Percentiles rank a stretch among this genome's conserved stretches.
These are phyloP conservation scores for Crithidia fasciculata DNA, from an alignment of 208 protist species.

Conservation along the genomic window DNA sequence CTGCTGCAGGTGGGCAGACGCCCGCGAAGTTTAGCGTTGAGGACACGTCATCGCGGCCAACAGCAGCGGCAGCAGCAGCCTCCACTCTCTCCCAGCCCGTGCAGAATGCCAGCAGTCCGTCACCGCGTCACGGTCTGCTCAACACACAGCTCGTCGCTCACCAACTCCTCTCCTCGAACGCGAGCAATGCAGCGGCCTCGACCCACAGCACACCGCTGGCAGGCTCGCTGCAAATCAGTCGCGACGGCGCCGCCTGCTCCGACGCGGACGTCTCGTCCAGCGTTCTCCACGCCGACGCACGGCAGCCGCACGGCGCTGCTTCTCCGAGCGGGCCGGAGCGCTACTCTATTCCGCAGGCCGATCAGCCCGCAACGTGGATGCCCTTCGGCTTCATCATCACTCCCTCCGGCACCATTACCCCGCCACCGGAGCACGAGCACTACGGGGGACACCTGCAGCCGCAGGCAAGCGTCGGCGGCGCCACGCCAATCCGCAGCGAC, in stretches of 20 bases:
- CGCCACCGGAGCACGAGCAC: slow-evolving; percentile 13
- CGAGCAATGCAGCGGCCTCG: slow-evolving; percentile 29
- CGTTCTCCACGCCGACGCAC: background rate
- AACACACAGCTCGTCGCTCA: slow-evolving; percentile 18
- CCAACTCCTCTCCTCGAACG: slow-evolving; percentile 37
- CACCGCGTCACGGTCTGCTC: slow-evolving; percentile 5
- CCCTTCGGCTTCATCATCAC: slow-evolving; percentile 26
- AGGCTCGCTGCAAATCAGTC: slow-evolving; percentile 23
- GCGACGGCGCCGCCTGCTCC: slow-evolving; percentile 6
- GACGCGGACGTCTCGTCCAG: slow-evolving; percentile 14
- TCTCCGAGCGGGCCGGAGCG: background rate
- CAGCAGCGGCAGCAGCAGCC: background rate
- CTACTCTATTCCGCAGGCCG: slow-evolving; percentile 2
- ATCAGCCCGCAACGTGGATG: slow-evolving; percentile 26
- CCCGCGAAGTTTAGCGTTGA: slow-evolving; percentile 32
- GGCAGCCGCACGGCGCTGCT: background rate
- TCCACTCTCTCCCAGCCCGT: background rate
- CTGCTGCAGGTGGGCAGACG: slow-evolving; percentile 6
- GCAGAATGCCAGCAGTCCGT: background rate
- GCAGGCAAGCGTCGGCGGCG: background rate
- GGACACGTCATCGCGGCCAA: slow-evolving; percentile 25
- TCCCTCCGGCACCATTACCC: slow-evolving; percentile 15
- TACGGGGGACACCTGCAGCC: slow-evolving; percentile 1
- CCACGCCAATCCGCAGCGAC: slow-evolving; percentile 3
- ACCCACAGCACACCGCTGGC: slow-evolving; percentile 32